Base-by-base conservation (phyloP, 2,329 filamentous ascomycete species). In the Colletotrichum euphorbiae region DNA sequence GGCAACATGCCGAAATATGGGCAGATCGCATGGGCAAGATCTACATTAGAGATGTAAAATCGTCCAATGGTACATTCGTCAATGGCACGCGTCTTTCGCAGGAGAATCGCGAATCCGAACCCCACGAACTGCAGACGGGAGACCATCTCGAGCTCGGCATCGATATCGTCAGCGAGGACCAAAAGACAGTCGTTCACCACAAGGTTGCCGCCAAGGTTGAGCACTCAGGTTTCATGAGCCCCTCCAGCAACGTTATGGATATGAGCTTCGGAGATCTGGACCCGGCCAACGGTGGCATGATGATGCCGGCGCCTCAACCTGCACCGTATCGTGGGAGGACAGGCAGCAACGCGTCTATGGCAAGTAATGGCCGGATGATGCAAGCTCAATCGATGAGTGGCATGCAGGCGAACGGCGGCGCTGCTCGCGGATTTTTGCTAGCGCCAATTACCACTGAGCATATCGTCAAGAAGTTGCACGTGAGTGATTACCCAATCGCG, bases 151-250 rank as follows among this genome's bases (percentile, higher is more conserved):
- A 99, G 77, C 86, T 99, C 40, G 96, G 96, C 63, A 99, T 99
- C 74, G 96, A 99, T 77, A 99, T 99, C 75, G 95, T 99, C 58
- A 97, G 93, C 79, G 96, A 99, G 78, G 96, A 99, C 77, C 95
- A 98, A 78, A 98, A 97, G 81, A 98, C 94, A 0, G 94, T 99
- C 31, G 94, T 99, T 13, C 96, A 99, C 77, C 96, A 98, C 82
- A 99, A 99, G 77, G 96, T 99, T 54, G 94, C 95, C 19, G 94
- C 96, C 63, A 97, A 97, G 77, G 94, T 99, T 63, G 96, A 99
- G 78, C 93, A 98, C 80, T 94, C 96, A 43, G 96, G 96, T 6
- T 91, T 95, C 71, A 88, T 94, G 71, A 90, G 87, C 50, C 87
- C 90, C 11, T 87, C 89, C 8, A 92, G 87, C 73, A 97, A 92